Evolutionary conservation across 257 asterid species (phyloP), one percentile per base, ranked within the genome.

Genomic region (Nicotiana tabacum): DNA sequence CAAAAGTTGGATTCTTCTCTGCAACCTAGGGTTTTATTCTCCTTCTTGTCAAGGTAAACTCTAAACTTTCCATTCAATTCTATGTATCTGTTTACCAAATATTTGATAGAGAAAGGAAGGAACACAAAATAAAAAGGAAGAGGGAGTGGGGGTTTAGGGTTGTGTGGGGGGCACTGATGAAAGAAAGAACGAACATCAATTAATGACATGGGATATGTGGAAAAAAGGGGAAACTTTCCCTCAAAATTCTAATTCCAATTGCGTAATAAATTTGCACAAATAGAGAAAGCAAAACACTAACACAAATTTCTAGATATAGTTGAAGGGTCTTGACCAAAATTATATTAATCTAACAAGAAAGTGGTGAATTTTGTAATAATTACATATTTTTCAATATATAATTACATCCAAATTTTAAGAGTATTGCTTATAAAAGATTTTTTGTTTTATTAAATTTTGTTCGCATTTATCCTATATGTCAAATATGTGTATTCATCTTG

Each of bases 131-230:
- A 24, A 62, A 32, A 78, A n/a, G 58, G 37, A 27, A 33, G n/a
- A 4, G 24, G 30, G 2, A n/a, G 32, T 4, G 17, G 46, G 51
- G 30, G 30, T 6, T 35, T 35, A 35, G 1, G 39, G 6, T 35
- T 35, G 0, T 21, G 21, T 21, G 21, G 21, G 21, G 21, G 21
- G 72, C n/a, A 81, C 12, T 18, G 15, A 29, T 1, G 30, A 29
- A 35, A 35, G 39, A 35, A 35, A 5, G 77, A 32, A 39, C 80
- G 64, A 81, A 94, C 97, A 97, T 92, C 91, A 11, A 89, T 29
- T 29, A 29, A 29, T 29, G 30, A 29, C 30, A 1, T 29, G 30
- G 30, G 30, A 29, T 29, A 29, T 29, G 30, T 7, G 67, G 33
- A 17, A 58, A 62, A 62, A 8, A 62, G 67, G 29, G 39, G 79